Evolutionary conservation across 805 yeast species (phyloP), one percentile per base, ranked within the genome.

Genomic region (Kodamaea sagamina): DNA sequence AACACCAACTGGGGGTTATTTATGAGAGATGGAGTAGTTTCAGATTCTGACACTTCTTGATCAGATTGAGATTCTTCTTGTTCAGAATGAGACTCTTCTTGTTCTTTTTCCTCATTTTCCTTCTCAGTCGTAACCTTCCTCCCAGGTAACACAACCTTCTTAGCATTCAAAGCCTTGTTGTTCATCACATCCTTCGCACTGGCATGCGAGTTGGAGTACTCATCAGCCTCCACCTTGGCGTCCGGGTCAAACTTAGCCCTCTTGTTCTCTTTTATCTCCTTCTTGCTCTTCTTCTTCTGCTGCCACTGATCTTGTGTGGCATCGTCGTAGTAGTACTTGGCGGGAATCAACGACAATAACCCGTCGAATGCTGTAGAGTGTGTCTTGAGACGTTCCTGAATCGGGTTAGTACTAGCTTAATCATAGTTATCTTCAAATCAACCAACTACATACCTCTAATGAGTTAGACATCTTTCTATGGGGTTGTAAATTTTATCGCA

Each of bases 291-390:
- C 70, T 89, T 88, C 68, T 82, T 86, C 54, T 83, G 84, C 54
- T 84, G 82, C 97, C 97, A 90, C 65, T 92, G 97, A 41, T 84
- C 83, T 54, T 84, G 82, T 2, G 92, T 84, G 46, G 87, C 92
- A 29, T 86, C 96, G 62, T 90, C 97, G 61, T 87, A 89, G 62
- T 92, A 92, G 58, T 85, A 89, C 59, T 89, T 89, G 2, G 97
- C 96, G 3, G 98, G 97, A 46, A 92, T 90, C 62, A 92, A 71
- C 15, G 97, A 88, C 46, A 92, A 71, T 41, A 92, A 71, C 17
- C 97, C 96, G 59, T 87, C 88, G 62, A 92, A 92, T 3, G 97
- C 89, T 40, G 80, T 71, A 10, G 93, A 82, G 58, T 85, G 89
- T 24, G 80, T 79, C 64, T 85, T 82, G 53, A 86, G 75, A 51